Evolutionary conservation across 345 rosid genomes (phyloP), one percentile per base, ranked within the genome.

Genomic region (Cochlearia excelsa): DNA sequence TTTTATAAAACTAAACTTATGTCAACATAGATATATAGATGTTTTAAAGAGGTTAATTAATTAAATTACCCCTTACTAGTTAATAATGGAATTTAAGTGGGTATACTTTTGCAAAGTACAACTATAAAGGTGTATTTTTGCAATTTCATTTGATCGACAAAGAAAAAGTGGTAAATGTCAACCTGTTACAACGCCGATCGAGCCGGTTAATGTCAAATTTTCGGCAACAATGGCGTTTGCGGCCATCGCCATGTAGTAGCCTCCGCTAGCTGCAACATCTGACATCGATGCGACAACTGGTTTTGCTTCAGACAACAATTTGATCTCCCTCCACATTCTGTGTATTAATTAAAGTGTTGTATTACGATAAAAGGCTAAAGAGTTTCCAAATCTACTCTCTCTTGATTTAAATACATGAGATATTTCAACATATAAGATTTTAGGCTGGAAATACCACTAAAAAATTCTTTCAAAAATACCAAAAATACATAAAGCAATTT

Each of bases 231-330:
- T 80, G 54, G 84, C 41, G 41, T 67, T 81, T 46, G 95, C 82
- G 54, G 87, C 96, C 96, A 92, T 88, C 39, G 98, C 96, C 95
- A 91, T 91, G 74, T 91, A 91, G 75, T 91, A 91, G 57, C 98
- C 98, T 72, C 98, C 98, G 68, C 95, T 91, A 37, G 90, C 97
- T 65, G 97, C 97, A 40, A 90, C 87, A 75, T 90, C 95, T 68
- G 84, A 72, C 97, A 87, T 90, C 49, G 97, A 87, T 54, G 97
- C 95, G 55, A 90, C 70, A 55, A 87, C 97, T 1, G 95, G 97
- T 67, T 82, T 90, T 63, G 81, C 77, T 77, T 63, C 84, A 59
- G 95, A 88, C 75, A 90, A 69, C 50, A 87, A 87, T 74, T 76
- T 82, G 69, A 87, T 85, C 77, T 90, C 97, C 77, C 97, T 90